phyloP scores from a whole-genome alignment of 139 green algal genomes.

The Chlamydomonas schloesseri region DNA sequence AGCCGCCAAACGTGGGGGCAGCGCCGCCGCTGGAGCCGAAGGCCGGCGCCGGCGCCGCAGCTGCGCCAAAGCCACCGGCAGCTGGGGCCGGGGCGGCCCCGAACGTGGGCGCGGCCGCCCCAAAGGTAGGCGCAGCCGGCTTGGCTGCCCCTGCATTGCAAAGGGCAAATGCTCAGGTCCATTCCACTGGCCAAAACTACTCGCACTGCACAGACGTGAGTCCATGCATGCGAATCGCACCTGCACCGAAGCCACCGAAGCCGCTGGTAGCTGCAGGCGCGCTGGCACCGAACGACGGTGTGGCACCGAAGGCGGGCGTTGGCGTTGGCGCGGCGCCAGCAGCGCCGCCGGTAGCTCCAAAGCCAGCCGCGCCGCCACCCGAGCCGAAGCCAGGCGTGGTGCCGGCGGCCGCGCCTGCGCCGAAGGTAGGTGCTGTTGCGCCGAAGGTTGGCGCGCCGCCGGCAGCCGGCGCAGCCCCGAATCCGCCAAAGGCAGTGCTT shows the following conservation, averaged over 20 bases:
- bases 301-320: neutral
- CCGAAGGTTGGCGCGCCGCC: neutral
- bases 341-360: too few relatives aligned
- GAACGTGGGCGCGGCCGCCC: conserved; percentile 1
- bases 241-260: neutral
- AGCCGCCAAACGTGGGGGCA: neutral
- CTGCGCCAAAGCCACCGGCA: neutral
- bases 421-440: neutral
- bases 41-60: neutral
- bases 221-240: too few relatives aligned
- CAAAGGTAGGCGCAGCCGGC: neutral
- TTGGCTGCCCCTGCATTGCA: neutral
- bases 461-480: neutral
- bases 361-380: too few relatives aligned
- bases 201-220: too few relatives aligned
- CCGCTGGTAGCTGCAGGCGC: too few relatives aligned
- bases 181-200: too few relatives aligned
- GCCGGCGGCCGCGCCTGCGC: neutral
- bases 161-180: too few relatives aligned
- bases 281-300: neutral
- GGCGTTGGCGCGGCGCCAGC: too few relatives aligned
- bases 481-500: too few relatives aligned
- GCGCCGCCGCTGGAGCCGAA: neutral
- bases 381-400: neutral
- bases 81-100: neutral